These are phyloP conservation scores for Boeremia exigua DNA, from an alignment of 2,329 filamentous ascomycete species.

Conservation along the genomic window DNA sequence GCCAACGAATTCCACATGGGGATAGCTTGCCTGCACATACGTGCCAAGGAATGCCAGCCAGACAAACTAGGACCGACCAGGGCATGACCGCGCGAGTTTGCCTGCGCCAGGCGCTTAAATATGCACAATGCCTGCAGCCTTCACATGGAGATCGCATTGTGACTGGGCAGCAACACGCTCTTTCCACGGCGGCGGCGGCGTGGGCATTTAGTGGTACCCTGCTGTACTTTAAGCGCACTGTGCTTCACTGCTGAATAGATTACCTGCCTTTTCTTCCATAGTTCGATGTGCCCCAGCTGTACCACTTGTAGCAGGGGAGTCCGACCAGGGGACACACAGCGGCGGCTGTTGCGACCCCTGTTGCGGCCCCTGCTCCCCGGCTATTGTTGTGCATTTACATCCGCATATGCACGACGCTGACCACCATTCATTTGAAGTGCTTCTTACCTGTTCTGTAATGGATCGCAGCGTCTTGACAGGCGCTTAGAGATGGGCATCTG, in stretches of 20 bases:
- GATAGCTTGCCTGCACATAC: conserved; percentile 21
- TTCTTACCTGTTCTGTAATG: neutral
- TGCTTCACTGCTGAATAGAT: conserved; percentile 32
- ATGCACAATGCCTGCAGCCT: conserved; percentile 22
- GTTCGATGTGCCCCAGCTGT: conserved; percentile 20
- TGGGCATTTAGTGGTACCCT: conserved; percentile 26
- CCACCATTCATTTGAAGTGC: neutral
- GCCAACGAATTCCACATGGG: conserved; percentile 19
- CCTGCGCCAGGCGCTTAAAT: conserved; percentile 26
- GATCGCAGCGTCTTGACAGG: neutral
- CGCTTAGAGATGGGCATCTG: conserved; percentile 8
- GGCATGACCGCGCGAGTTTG: conserved; percentile 24
- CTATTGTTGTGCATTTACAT: conserved; percentile 20
- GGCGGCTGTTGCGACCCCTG: conserved; percentile 31
- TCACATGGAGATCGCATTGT: conserved; percentile 20
- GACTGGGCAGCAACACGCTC: conserved; percentile 32
- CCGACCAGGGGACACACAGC: conserved; percentile 12
- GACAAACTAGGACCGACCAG: conserved; percentile 17
- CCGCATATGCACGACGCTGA: neutral
- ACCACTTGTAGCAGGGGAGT: neutral
- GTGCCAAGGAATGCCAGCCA: conserved; percentile 22
- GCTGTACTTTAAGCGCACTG: conserved; percentile 37
- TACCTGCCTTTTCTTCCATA: conserved; percentile 19
- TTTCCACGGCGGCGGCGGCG: conserved; percentile 34
- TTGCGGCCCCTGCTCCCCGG: neutral